Evolutionary conservation across 1,284 basidiomycete species (phyloP).

Genomic region (Exobasidium rhododendri): DNA sequence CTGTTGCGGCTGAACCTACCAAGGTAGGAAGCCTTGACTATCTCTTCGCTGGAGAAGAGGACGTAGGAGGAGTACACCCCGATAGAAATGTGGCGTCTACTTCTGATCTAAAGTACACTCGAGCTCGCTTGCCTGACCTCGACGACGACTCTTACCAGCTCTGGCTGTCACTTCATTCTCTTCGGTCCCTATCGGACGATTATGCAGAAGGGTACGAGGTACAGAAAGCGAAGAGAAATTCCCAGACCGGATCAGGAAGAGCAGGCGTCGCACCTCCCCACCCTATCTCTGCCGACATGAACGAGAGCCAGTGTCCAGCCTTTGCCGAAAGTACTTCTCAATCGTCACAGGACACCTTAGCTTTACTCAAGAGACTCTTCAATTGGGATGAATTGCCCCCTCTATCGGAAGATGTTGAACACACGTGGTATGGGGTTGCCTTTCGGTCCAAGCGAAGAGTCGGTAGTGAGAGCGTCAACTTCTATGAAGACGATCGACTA

Average conservation of each 20-base stretch:
- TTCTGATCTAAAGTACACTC: conserved; percentile 30
- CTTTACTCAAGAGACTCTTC: conserved; percentile 25
- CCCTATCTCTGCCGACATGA: conserved; percentile 16
- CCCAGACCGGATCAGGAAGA: conserved; percentile 5
- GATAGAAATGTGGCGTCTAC: not conserved
- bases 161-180: conserved; percentile 34
- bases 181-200: conserved; percentile 29
- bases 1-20: conserved; percentile 7
- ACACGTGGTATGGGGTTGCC: conserved; percentile 43
- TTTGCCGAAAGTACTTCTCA: conserved; percentile 21
- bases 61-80: conserved; percentile 5
- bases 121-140: conserved; percentile 28
- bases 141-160: conserved; percentile 27
- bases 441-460: conserved; percentile 35
- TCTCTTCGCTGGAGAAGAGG: not conserved
- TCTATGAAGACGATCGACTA: conserved; percentile 42
- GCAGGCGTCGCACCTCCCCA: conserved; percentile 16
- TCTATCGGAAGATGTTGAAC: conserved; percentile 17
- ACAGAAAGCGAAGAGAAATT: not conserved
- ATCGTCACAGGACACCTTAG: conserved; percentile 9
- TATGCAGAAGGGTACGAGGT: conserved; percentile 34
- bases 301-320: conserved; percentile 23
- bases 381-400: conserved; percentile 32
- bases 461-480: conserved; percentile 23
- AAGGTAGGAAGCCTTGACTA: conserved; percentile 4